These are phyloP conservation scores for Kluyveromyces marxianus DNA, from an alignment of 1,139 yeast genomes.

Conservation along the genomic window DNA sequence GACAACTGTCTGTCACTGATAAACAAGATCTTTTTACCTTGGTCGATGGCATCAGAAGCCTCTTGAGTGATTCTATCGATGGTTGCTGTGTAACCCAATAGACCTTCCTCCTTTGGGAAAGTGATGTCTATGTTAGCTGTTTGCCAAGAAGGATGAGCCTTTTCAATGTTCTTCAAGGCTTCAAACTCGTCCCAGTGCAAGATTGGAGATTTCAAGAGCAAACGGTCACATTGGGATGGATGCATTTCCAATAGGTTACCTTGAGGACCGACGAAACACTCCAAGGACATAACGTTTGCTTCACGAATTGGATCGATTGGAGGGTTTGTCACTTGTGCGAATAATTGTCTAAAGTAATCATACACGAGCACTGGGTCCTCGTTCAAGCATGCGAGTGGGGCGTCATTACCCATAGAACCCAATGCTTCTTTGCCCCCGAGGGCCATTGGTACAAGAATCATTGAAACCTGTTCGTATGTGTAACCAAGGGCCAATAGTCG, in stretches of 20 bases:
- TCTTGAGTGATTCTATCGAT: constrained; percentile 82
- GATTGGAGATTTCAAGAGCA: constrained; percentile 76
- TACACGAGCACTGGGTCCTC: constrained; percentile 86
- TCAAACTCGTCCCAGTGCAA: constrained; percentile 63
- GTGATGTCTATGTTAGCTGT: constrained; percentile 80
- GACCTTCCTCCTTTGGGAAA: constrained; percentile 75
- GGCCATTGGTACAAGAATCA: constrained; percentile 91
- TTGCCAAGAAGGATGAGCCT: constrained; percentile 81
- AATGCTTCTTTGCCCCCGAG: constrained; percentile 84
- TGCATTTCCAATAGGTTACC: constrained; percentile 80
- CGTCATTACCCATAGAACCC: constrained; percentile 98
- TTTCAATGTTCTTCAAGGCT: constrained; percentile 64
- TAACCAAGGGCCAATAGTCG: constrained; percentile 83
- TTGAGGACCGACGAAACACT: constrained; percentile 96
- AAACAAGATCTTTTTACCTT: constrained; percentile 64
- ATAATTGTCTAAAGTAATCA: constrained; percentile 92
- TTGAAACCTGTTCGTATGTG: constrained; percentile 81
- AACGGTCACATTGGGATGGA: constrained; percentile 84
- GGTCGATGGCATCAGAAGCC: constrained; percentile 79
- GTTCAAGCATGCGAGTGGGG: constrained; percentile 92
- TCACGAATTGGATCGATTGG: constrained; percentile 98
- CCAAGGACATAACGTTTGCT: constrained; percentile 92
- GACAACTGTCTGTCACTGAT: constrained; percentile 64
- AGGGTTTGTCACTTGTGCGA: constrained; percentile 98
- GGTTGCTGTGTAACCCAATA: constrained; percentile 76